phyloP scores from a whole-genome alignment of 2,329 filamentous ascomycete species.

The Botrytis paeoniae region DNA sequence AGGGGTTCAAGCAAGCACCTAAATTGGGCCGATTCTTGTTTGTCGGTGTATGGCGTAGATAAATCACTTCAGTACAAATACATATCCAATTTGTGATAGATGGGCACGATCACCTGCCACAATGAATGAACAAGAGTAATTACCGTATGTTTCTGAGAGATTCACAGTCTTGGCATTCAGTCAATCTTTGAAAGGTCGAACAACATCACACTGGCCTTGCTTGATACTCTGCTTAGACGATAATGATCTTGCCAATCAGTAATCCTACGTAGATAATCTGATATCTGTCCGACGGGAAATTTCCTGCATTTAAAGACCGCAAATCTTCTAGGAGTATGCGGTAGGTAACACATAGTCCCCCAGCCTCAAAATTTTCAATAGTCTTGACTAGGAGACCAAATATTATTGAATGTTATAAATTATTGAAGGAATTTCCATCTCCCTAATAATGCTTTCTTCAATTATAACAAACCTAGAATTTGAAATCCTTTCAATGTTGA shows the following conservation, averaged over 20 bases:
- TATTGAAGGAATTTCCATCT: background rate
- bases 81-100: background rate
- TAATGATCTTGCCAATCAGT: background rate
- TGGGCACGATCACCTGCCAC: background rate
- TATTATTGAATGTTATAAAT: background rate
- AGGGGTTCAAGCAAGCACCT: background rate
- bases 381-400: background rate
- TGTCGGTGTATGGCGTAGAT: background rate
- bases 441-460: rapidly evolving
- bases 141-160: background rate
- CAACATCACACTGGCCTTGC: background rate
- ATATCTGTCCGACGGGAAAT: background rate
- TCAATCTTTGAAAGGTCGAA: background rate
- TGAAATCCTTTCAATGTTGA: background rate
- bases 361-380: background rate
- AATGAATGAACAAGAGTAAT: background rate
- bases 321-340: background rate
- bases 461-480: background rate
- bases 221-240: background rate
- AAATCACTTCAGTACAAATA: background rate
- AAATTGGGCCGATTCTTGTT: too few relatives aligned
- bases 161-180: background rate
- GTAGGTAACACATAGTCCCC: background rate
- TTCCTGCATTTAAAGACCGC: background rate
- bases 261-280: background rate